Evolutionary conservation across 2,329 filamentous ascomycete species (phyloP).

Genomic region (Xylariomycetidae sp.): DNA sequence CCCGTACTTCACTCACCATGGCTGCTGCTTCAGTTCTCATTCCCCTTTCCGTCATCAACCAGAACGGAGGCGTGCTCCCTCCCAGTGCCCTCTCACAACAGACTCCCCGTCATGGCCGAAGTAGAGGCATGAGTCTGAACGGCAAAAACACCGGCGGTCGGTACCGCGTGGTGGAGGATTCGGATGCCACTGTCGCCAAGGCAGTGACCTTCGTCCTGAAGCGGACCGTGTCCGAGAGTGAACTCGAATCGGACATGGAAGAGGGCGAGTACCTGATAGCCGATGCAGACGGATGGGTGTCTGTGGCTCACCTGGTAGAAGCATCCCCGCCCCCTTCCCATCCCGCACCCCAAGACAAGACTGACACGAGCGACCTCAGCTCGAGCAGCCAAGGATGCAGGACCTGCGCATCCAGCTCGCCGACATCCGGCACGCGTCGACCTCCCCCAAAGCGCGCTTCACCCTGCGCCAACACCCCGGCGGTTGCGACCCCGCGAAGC

Average conservation of each 20-base stretch:
- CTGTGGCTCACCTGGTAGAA: conserved; percentile 33
- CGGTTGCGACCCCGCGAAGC: conserved; percentile 14
- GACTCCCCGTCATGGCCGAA: conserved; percentile 31
- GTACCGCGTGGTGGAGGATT: conserved; percentile 36
- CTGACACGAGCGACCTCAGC: conserved; percentile 21
- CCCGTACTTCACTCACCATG: conserved; percentile 17
- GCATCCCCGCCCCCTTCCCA: background rate
- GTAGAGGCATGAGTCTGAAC: conserved; percentile 32
- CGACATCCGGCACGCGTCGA: conserved; percentile 30
- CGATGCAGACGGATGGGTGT: conserved; percentile 35
- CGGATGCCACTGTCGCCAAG: conserved; percentile 33
- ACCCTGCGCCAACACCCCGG: conserved; percentile 23
- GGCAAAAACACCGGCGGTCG: conserved; percentile 22
- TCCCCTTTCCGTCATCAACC: conserved; percentile 28
- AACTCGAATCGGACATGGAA: conserved; percentile 23
- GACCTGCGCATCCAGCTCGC: conserved; percentile 29
- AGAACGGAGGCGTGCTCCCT: conserved; percentile 30
- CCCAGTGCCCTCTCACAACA: conserved; percentile 29
- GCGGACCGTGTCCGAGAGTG: conserved; percentile 29
- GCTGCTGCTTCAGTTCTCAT: conserved; percentile 29
- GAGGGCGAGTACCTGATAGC: conserved; percentile 27
- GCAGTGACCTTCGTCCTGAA: conserved; percentile 36
- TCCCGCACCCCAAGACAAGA: no score
- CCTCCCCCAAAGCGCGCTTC: conserved; percentile 32
- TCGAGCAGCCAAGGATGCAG: conserved; percentile 29